A percentile compares a stretch with the other conserved stretches of the same genome.
Evolutionary conservation across 2,329 filamentous ascomycete species (phyloP).

Genomic region (Teratosphaeria destructans): DNA sequence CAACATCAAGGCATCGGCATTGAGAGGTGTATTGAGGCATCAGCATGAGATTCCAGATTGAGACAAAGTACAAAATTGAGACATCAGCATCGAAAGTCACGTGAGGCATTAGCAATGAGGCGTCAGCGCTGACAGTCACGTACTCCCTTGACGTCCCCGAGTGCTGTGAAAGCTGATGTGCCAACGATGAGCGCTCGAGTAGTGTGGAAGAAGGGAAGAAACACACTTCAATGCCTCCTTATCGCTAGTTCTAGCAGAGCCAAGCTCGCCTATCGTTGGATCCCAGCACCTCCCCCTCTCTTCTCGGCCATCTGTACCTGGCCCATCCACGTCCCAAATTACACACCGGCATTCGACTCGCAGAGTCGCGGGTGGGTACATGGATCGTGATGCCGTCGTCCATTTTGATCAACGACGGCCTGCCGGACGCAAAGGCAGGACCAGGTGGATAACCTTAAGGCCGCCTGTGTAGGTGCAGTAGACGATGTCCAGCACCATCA

Average conservation of each 20-base stretch:
- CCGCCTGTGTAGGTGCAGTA: background rate
- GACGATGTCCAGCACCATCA: background rate
- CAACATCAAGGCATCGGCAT: background rate
- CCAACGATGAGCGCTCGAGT: background rate
- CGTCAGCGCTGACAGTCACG: background rate
- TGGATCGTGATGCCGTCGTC: background rate
- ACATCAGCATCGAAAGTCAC: background rate
- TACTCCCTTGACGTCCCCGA: no score
- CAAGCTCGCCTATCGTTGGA: background rate
- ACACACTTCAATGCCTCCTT: background rate
- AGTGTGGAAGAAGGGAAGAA: background rate
- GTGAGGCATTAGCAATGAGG: background rate
- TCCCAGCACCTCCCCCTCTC: background rate
- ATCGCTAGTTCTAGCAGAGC: background rate
- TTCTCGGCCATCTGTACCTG: background rate
- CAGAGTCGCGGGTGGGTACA: background rate
- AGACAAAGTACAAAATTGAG: background rate
- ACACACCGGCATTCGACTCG: background rate
- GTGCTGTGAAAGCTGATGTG: background rate
- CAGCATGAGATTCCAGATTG: background rate
- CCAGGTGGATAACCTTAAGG: background rate
- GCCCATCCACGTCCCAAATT: background rate
- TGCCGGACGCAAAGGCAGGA: background rate
- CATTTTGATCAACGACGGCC: background rate
- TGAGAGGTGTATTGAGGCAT: background rate